Evolutionary conservation across 129 eudicot genomes (phyloP).

Genomic region (Erigeron canadensis): DNA sequence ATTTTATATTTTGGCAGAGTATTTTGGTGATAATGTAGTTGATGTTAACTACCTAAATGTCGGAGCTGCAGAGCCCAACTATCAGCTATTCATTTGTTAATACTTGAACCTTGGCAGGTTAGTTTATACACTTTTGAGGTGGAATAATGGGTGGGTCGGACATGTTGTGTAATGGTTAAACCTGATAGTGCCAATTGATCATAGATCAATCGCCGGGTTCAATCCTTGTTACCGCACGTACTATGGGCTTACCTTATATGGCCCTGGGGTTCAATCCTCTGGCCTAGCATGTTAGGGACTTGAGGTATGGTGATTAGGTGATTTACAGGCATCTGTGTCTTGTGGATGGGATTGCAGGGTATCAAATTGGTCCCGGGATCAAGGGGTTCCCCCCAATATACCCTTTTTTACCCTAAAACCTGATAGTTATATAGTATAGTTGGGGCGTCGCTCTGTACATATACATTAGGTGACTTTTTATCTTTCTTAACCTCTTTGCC

Average conservation of each 20-base stretch:
- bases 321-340: no score
- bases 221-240: no score
- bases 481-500: neutral
- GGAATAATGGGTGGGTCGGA: neutral
- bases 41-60: conserved; percentile 87
- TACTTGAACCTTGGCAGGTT: conserved; percentile 22
- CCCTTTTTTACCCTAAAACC: neutral
- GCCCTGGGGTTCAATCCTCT: no score
- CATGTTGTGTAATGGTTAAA: neutral
- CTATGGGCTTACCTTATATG: no score
- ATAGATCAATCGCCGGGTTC: no score
- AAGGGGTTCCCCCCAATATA: no score
- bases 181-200: no score
- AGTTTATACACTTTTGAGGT: neutral
- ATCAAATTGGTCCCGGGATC: no score
- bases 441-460: no score
- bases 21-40: conserved; percentile 74
- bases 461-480: neutral
- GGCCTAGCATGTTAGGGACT: no score
- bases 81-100: conserved; percentile 80
- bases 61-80: conserved; percentile 53
- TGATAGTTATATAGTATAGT: neutral
- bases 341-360: no score
- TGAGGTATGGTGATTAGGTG: no score
- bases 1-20: conserved; percentile 46